A percentile compares a stretch with the other conserved stretches of the same genome.
Conservation (phyloP, 2,329 filamentous ascomycete species). For the Cercospora berteroae region DNA sequence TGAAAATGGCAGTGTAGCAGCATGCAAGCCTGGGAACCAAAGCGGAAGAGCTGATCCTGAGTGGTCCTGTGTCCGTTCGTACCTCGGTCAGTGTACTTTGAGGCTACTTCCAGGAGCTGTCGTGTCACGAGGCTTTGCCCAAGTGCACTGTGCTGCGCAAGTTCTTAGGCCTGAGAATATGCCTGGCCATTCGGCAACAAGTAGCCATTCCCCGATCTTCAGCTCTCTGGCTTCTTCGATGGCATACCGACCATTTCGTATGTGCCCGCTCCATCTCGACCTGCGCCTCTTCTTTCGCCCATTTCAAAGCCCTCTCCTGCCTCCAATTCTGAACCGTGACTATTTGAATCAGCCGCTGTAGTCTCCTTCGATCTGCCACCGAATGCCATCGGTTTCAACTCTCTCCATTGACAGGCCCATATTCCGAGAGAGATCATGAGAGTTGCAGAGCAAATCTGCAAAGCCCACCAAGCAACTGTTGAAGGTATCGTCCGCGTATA, state of each 20-base stretch:
- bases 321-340: constrained; percentile 30
- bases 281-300: constrained; percentile 42
- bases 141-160: not conserved
- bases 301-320: constrained; percentile 42
- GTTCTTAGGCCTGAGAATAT: not conserved
- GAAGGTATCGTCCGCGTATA: constrained; percentile 75
- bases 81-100: not conserved
- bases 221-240: constrained; percentile 27
- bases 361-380: constrained; percentile 54
- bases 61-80: not conserved
- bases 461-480: constrained; percentile 82
- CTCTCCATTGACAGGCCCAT: constrained; percentile 88
- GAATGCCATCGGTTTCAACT: constrained; percentile 84
- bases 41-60: not conserved
- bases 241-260: constrained; percentile 51
- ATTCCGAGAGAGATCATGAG: constrained; percentile 72
- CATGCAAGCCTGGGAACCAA: not conserved
- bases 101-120: not conserved
- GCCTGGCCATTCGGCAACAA: not conserved
- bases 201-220: not conserved
- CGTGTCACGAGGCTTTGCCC: not conserved
- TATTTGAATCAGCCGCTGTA: constrained; percentile 21
- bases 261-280: constrained; percentile 46
- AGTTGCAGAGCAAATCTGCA: constrained; percentile 60
- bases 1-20: not conserved